Base-by-base conservation (phyloP, 495 filamentous ascomycete species). In the Corynascus novoguineensis region DNA sequence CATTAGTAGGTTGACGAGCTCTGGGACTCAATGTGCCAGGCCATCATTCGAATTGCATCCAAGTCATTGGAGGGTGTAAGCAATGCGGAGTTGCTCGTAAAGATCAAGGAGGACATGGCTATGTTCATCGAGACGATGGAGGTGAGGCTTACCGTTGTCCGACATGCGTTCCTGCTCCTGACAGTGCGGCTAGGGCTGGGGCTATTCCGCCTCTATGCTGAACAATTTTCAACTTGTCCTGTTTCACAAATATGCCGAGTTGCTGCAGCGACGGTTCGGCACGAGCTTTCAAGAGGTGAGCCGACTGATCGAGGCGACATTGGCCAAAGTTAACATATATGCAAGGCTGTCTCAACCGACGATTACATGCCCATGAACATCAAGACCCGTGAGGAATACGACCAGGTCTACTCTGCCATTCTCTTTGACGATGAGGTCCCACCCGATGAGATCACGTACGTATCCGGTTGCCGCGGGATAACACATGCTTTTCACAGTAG, bases 331-430 rank as follows among this genome's bases (percentile, higher is more conserved):
- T 41, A 79, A 89, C 62, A 75, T 86, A 38, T 76, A 87, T 28
- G 81, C 62, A 84, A 93, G 84, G 95, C 96, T 69, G 90, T 99
- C 27, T 88, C 86, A 11, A 95, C 90, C 12, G 93, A 99, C 68
- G 93, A 99, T 68, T 99, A 97, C 71, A 97, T 97, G 92, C 95
- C 95, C 19, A 97, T 99, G 95, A 85, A 88, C 6, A 95, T 97
- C 63, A 85, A 87, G 57, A 88, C 85, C 24, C 61, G 78, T n/a
- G 91, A 95, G 55, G 90, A 97, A 63, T 97, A 95, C 68, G 88
- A 95, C 59, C 95, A 96, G 64, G 92, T 99, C 24, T 82, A 96
- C 61, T 89, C 86, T 54, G 89, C 96, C 51, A 92, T 84, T 69
- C 97, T 92, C 91, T 96, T 93, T 67, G 85, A 78, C 9, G 90